Base-by-base conservation (phyloP, 768 basidiomycete genomes). In the Botryobasidium botryosum region DNA sequence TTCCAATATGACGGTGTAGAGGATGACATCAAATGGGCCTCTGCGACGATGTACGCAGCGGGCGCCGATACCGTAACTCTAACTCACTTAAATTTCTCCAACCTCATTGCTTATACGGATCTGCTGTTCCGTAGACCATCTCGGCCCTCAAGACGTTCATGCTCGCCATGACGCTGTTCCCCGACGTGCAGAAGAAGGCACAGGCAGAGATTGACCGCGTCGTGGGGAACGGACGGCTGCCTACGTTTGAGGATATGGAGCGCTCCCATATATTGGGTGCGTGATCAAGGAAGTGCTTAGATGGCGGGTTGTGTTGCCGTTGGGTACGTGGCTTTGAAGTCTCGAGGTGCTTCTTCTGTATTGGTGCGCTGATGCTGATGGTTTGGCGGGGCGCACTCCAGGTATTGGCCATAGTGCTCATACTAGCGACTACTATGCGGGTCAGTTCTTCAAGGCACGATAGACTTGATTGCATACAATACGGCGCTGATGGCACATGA, bases 161-260 rank as follows among this genome's bases (percentile, higher is more conserved):
- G 26, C 50, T 52, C 8, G 51, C 51, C 5, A 57, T 57, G 55
- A 48, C 49, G 6, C 32, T 51, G n/a, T 50, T 50, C 20, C 56
- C 53, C 6, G 55, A 54, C n/a, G 48, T 50, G 2, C 55, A 56
- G 45, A 40, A 39, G 38, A 47, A 45, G 6, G 56, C 56, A 23
- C 55, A 57, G 35, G 51, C 27, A 15, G 55, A 57, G 44, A 45
- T 56, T 17, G 56, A 57, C 38, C 23, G n/a, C 8, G 51, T 54
- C 32, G 12, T 54, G n/a, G 53, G 53, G 5, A 26, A 28, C 4
- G 48, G 51, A 20, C 49, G 51, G 10, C 51, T 54, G 17, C 56
- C 56, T 7, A 51, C 43, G 3, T 55, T 53, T 25, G 40, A 42
- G 21, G 55, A 56, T 35, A 46, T 37, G 12, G 40, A 42, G 8